These are phyloP conservation scores for Cladophialophora bantiana DNA, from an alignment of 2,329 filamentous ascomycete species.

Conservation along the genomic window DNA sequence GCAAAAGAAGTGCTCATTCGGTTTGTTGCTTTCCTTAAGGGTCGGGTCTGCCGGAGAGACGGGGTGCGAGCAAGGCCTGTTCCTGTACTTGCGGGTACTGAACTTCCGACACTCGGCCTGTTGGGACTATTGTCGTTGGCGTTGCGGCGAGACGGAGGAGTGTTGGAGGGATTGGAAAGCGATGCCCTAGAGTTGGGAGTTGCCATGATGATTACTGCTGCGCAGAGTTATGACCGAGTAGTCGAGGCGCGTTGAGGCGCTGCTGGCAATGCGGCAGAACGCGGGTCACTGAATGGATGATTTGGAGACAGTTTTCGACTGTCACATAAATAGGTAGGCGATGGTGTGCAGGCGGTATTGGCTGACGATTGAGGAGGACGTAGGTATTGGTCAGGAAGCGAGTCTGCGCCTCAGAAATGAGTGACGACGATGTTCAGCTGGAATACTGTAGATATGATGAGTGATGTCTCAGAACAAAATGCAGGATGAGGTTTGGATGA, in stretches of 20 bases:
- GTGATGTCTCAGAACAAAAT: conserved; percentile 17
- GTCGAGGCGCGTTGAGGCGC: conserved; percentile 11
- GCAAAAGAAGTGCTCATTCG: conserved; percentile 42
- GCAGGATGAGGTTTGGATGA: conserved; percentile 8
- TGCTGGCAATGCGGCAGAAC: conserved; percentile 6
- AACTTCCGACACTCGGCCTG: conserved; percentile 27
- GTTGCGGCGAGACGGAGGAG: conserved; percentile 40
- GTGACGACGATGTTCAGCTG: conserved; percentile 14
- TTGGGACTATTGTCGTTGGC: conserved; percentile 36
- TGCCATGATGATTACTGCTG: conserved; percentile 31
- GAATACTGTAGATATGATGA: conserved; percentile 12
- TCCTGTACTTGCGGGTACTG: conserved; percentile 51
- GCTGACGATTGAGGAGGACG: conserved; percentile 23
- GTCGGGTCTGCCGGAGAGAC: conserved; percentile 46
- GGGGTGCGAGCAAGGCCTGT: conserved; percentile 72
- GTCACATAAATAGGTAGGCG: conserved; percentile 31
- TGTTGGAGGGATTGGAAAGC: conserved; percentile 33
- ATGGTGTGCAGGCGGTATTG: conserved; percentile 17
- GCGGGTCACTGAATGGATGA: conserved; percentile 6
- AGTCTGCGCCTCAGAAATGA: conserved; percentile 29
- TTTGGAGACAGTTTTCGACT: conserved; percentile 15
- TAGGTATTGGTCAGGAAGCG: conserved; percentile 31
- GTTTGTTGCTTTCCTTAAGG: conserved; percentile 47
- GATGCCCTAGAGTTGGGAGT: conserved; percentile 38
- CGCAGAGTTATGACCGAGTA: background rate